Evolutionary conservation across 129 eudicot species (phyloP), one percentile per base, ranked within the genome.

Genomic region (Calendula officinalis): DNA sequence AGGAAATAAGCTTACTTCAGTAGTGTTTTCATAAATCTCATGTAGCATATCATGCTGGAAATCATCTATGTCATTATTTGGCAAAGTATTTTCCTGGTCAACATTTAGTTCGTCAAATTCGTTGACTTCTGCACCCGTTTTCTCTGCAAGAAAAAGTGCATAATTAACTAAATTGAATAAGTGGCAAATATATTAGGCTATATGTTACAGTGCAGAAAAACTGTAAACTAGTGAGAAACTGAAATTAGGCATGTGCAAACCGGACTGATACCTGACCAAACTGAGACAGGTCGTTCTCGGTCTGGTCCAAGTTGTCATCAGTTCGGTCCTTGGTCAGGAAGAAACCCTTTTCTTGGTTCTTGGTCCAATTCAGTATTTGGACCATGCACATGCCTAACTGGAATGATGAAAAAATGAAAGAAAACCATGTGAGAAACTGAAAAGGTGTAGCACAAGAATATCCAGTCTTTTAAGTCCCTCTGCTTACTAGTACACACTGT

Each of bases 11-110:
- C 95, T 83, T 76, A 92, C 99, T 65, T 85, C 82, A 55, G 74
- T 69, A 57, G 67, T 74, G 53, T 62, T 63, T 48, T 85, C 81
- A 56, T 32, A 85, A 10, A 83, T 62, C 38, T 77, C 92, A 71
- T 92, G 71, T 73, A 84, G 75, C 76, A 85, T 65, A 54, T 65
- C 79, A 11, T 88, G 95, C 35, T 74, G 91, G 53, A 76, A 38
- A 60, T 84, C 74, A 52, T 78, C 76, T 7, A 78, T 22, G 42
- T 64, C 80, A 56, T 74, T 69, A 51, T 61, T 76, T 27, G 78
- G 80, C 65, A 77, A 38, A 39, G 78, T 36, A 34, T 52, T 56
- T 22, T 81, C 78, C 30, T 82, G 78, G 54, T 66, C 76, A 62
- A 60, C 33, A 75, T 62, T 74, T 56, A 77, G 72, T 64, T 73